A percentile compares a stretch with the other conserved stretches of the same genome.
Conservation (phyloP, 441 rosid genomes). For the Euphorbia celastroides region DNA sequence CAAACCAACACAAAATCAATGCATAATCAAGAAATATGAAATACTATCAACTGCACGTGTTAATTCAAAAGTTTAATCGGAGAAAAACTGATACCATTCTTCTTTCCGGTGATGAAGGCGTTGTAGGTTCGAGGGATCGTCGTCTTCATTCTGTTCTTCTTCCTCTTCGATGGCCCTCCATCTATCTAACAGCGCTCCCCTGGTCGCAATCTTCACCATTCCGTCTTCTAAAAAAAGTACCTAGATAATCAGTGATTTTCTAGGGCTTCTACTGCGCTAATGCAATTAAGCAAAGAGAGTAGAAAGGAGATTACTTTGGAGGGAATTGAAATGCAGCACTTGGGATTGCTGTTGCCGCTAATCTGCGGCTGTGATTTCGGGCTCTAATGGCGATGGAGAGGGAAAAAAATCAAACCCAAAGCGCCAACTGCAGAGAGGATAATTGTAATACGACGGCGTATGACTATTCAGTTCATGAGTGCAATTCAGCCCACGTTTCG, state of each 20-base stretch:
- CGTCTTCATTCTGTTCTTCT: slow-evolving; percentile 44
- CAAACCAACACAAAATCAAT: background rate
- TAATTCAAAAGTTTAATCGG: too few species aligned
- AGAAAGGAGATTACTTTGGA: background rate
- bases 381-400: background rate
- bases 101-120: slow-evolving; percentile 72
- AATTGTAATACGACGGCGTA: background rate
- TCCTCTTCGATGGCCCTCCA: slow-evolving; percentile 75
- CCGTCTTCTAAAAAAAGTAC: slow-evolving; percentile 27
- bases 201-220: slow-evolving; percentile 40
- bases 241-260: slow-evolving; percentile 10
- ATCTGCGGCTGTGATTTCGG: background rate
- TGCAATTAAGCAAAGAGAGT: background rate
- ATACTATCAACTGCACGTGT: background rate
- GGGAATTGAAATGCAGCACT: slow-evolving; percentile 5
- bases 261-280: background rate
- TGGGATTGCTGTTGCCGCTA: background rate
- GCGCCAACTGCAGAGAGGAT: background rate
- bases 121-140: slow-evolving; percentile 35
- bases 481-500: too few species aligned
- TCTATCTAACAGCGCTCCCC: slow-evolving; percentile 54
- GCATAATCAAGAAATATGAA: background rate
- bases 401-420: background rate
- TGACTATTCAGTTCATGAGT: too few species aligned
- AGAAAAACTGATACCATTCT: slow-evolving; percentile 48